Evolutionary conservation across 805 yeast genomes (phyloP).

Genomic region (Pichia cabralensis): DNA sequence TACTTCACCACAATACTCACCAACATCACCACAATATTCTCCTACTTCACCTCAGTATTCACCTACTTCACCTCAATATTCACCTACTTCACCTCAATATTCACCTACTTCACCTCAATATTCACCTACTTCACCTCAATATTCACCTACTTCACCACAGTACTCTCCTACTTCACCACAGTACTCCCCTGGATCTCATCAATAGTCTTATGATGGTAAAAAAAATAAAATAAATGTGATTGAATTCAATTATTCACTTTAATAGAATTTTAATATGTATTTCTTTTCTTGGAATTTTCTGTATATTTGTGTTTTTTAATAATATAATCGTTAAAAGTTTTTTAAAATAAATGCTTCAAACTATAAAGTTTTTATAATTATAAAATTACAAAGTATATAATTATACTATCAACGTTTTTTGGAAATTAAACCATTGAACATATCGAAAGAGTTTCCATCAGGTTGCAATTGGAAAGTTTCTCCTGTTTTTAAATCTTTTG

Average conservation of each 20-base stretch:
- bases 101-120: slow-evolving; percentile 62
- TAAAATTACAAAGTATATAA: not conserved
- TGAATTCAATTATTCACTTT: too few species aligned
- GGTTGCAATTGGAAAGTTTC: slow-evolving; percentile 70
- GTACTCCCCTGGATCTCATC: slow-evolving; percentile 62
- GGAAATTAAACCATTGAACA: slow-evolving; percentile 79
- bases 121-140: slow-evolving; percentile 67
- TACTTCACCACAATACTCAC: slow-evolving; percentile 59
- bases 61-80: slow-evolving; percentile 56
- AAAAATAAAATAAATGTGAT: too few species aligned
- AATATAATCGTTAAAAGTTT: slow-evolving; percentile 8
- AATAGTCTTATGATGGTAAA: too few species aligned
- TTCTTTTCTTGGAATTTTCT: slow-evolving; percentile 8
- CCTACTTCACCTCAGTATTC: slow-evolving; percentile 47
- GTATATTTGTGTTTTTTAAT: slow-evolving; percentile 9
- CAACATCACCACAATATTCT: slow-evolving; percentile 49
- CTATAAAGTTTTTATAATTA: too few species aligned
- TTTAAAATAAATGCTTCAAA: not conserved
- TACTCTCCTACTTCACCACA: slow-evolving; percentile 72
- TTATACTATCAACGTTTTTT: slow-evolving; percentile 29
- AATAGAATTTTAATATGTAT: not conserved
- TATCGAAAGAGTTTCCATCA: slow-evolving; percentile 95
- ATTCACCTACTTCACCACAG: slow-evolving; percentile 66
- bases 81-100: slow-evolving; percentile 72
- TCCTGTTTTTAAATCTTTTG: slow-evolving; percentile 59